A percentile compares a stretch with the other conserved stretches of the same genome.
These are phyloP conservation scores for Leccinellum luteum DNA, from an alignment of 768 basidiomycete species.

Conservation along the genomic window DNA sequence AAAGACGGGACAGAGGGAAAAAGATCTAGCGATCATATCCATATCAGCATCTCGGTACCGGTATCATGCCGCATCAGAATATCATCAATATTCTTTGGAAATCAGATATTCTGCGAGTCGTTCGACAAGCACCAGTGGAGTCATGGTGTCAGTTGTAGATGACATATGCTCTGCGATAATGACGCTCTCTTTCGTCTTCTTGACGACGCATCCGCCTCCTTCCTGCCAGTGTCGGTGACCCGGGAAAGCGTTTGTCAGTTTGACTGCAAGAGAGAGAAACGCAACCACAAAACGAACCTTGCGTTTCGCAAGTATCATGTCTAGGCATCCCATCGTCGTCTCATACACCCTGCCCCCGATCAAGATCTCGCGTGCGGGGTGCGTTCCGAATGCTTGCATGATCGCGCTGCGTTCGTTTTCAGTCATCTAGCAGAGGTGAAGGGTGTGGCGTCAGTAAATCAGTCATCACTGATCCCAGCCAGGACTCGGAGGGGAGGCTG, in stretches of 20 bases:
- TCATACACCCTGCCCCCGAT: slow-evolving; percentile 21
- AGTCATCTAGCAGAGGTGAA: slow-evolving; percentile 19
- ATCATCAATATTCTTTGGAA: slow-evolving; percentile 21
- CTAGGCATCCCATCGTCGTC: slow-evolving; percentile 29
- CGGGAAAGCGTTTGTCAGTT: neutral
- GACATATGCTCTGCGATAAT: slow-evolving; percentile 24
- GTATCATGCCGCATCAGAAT: neutral
- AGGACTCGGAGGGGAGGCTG: too few relatives aligned
- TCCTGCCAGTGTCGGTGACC: slow-evolving; percentile 3
- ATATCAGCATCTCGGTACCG: neutral
- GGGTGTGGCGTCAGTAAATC: neutral
- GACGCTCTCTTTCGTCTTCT: slow-evolving; percentile 25
- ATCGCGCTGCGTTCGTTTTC: slow-evolving; percentile 19
- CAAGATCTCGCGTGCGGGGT: slow-evolving; percentile 21
- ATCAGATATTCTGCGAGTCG: slow-evolving; percentile 24
- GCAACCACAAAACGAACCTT: slow-evolving; percentile 5
- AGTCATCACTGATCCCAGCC: neutral
- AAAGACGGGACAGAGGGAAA: neutral
- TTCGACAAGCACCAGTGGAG: slow-evolving; percentile 18
- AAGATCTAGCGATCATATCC: neutral
- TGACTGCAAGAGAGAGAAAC: neutral
- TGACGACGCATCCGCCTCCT: slow-evolving; percentile 25
- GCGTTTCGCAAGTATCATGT: slow-evolving; percentile 24
- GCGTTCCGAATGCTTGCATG: slow-evolving; percentile 16
- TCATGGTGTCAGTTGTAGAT: slow-evolving; percentile 4